These are phyloP conservation scores for Pestalotiopsis sp. DNA, from an alignment of 2,329 filamentous ascomycete genomes.

Conservation along the genomic window DNA sequence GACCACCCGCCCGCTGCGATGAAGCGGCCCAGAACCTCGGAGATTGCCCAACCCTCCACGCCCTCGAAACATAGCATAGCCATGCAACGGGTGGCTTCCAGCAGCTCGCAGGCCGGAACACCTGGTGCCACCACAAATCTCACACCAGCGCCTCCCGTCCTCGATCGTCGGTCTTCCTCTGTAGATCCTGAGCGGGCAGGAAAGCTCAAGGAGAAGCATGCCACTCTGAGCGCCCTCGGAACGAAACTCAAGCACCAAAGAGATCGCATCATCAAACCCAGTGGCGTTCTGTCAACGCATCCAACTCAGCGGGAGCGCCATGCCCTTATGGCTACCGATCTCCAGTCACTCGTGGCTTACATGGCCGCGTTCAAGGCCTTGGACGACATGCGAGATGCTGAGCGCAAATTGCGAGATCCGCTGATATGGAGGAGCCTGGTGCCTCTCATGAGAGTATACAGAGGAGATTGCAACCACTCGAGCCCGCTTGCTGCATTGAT, in stretches of 20 bases:
- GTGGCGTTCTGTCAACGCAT: slow-evolving; percentile 12
- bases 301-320: slow-evolving; percentile 27
- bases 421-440: slow-evolving; percentile 27
- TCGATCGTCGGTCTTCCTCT: slow-evolving; percentile 37
- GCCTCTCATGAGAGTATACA: slow-evolving; percentile 26
- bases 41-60: slow-evolving; percentile 49
- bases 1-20: slow-evolving; percentile 36
- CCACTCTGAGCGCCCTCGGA: slow-evolving; percentile 43
- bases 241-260: slow-evolving; percentile 57
- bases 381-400: slow-evolving; percentile 46
- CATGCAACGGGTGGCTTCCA: slow-evolving; percentile 58
- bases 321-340: slow-evolving; percentile 29
- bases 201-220: slow-evolving; percentile 38
- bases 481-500: slow-evolving; percentile 26
- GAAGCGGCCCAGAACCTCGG: slow-evolving; percentile 47
- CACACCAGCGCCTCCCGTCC: slow-evolving; percentile 39
- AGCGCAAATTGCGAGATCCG: slow-evolving; percentile 45
- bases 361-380: slow-evolving; percentile 55
- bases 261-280: slow-evolving; percentile 45
- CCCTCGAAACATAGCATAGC: slow-evolving; percentile 51
- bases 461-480: slow-evolving; percentile 26
- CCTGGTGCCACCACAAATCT: slow-evolving; percentile 47
- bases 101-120: slow-evolving; percentile 54
- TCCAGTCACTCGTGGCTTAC: slow-evolving; percentile 40
- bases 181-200: slow-evolving; percentile 30